These are phyloP conservation scores for Apophysomyces ossiformis DNA, from an alignment of 371 early-diverging fungal species.

Conservation along the genomic window DNA sequence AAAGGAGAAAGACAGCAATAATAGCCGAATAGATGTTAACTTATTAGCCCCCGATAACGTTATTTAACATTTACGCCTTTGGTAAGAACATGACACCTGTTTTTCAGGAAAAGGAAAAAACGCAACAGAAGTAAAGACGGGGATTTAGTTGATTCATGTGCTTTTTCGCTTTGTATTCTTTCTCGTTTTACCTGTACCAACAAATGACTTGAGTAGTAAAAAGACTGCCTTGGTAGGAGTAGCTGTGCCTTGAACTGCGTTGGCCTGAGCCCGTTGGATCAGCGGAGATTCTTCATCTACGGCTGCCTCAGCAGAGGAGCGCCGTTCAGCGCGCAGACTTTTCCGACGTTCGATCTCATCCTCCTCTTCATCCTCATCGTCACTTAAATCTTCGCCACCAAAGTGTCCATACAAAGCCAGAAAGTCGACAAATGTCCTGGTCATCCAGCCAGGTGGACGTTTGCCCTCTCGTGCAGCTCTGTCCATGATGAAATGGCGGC, in stretches of 20 bases:
- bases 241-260: slow-evolving; percentile 66
- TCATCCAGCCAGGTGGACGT: slow-evolving; percentile 69
- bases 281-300: slow-evolving; percentile 49
- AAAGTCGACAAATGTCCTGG: slow-evolving; percentile 91
- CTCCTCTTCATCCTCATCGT: slow-evolving; percentile 79
- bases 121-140: neutral
- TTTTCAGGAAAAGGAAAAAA: slow-evolving; percentile 47
- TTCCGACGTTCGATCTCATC: slow-evolving; percentile 55
- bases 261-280: slow-evolving; percentile 44
- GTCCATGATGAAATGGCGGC: slow-evolving; percentile 81
- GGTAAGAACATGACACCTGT: slow-evolving; percentile 77
- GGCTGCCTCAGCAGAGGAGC: slow-evolving; percentile 7
- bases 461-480: slow-evolving; percentile 72
- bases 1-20: slow-evolving; percentile 8
- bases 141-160: too few relatives aligned
- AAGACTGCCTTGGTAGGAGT: slow-evolving; percentile 75
- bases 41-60: neutral
- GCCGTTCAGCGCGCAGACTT: slow-evolving; percentile 19
- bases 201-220: slow-evolving; percentile 75
- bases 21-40: neutral
- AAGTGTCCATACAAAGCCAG: slow-evolving; percentile 93
- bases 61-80: slow-evolving; percentile 47
- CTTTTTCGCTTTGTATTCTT: too few relatives aligned
- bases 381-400: slow-evolving; percentile 92
- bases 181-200: slow-evolving; percentile 68